phyloP scores from a whole-genome alignment of 2,329 filamentous ascomycete genomes.

The Alternaria hordeiaustralica region DNA sequence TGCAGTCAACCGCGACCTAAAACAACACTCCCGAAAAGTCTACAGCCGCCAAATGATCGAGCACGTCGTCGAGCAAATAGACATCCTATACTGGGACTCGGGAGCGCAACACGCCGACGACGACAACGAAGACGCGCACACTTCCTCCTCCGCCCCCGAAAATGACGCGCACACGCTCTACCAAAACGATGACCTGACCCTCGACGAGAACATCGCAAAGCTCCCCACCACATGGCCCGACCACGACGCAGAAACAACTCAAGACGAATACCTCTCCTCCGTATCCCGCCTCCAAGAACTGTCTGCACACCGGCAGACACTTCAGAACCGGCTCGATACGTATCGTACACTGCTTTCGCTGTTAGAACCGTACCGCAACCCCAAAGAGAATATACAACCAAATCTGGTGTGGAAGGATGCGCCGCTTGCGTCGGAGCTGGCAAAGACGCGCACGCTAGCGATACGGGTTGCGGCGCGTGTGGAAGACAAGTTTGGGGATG shows the following conservation, averaged over 20 bases:
- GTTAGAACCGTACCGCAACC: slow-evolving; percentile 60
- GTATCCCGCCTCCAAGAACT: slow-evolving; percentile 57
- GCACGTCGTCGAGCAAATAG: slow-evolving; percentile 76
- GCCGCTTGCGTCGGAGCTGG: slow-evolving; percentile 69
- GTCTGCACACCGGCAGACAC: slow-evolving; percentile 57
- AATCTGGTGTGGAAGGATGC: slow-evolving; percentile 72
- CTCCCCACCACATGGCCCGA: slow-evolving; percentile 31
- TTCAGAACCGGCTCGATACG: slow-evolving; percentile 57
- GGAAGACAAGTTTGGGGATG: slow-evolving; percentile 36
- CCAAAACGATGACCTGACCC: slow-evolving; percentile 39
- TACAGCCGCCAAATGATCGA: slow-evolving; percentile 73
- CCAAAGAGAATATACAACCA: slow-evolving; percentile 61
- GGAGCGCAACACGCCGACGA: slow-evolving; percentile 47
- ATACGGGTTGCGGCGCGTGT: slow-evolving; percentile 48
- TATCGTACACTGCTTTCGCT: slow-evolving; percentile 57
- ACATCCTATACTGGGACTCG: slow-evolving; percentile 65
- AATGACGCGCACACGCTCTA: slow-evolving; percentile 47
- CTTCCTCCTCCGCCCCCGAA: slow-evolving; percentile 47
- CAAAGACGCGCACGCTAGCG: slow-evolving; percentile 67
- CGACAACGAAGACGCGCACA: slow-evolving; percentile 22
- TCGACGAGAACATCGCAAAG: slow-evolving; percentile 43
- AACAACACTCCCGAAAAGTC: slow-evolving; percentile 69
- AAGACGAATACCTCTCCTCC: slow-evolving; percentile 47
- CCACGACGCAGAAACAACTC: slow-evolving; percentile 21
- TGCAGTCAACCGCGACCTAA: slow-evolving; percentile 67